Evolutionary conservation across 176 grass and related monocot genomes (phyloP).

Genomic region (Phyllostachys edulis): DNA sequence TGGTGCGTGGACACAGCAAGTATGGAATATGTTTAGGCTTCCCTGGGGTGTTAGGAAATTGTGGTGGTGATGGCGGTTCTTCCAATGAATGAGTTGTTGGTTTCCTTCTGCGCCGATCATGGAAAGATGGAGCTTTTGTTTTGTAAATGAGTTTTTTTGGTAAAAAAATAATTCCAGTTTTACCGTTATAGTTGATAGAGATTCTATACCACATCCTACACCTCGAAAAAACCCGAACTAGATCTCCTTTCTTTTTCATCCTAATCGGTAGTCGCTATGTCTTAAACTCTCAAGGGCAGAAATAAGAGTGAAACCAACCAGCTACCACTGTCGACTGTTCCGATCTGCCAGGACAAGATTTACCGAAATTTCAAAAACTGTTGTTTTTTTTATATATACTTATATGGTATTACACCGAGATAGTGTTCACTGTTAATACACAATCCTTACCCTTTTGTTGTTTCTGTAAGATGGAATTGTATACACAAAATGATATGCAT

Average conservation of each 20-base stretch:
- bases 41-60: not conserved
- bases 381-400: not conserved
- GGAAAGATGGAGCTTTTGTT: not conserved
- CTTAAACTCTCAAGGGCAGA: not conserved
- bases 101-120: not conserved
- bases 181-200: not conserved
- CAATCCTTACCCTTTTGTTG: not conserved
- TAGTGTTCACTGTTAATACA: not conserved
- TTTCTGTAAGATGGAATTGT: not conserved
- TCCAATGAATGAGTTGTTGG: not conserved
- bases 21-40: not conserved
- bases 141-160: not conserved
- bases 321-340: not conserved
- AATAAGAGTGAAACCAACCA: not conserved
- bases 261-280: not conserved
- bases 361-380: not conserved
- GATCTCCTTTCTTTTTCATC: not conserved
- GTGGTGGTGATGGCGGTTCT: not conserved
- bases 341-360: not conserved
- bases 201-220: not conserved
- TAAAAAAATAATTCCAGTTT: not conserved
- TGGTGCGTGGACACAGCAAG: not conserved
- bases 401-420: no score
- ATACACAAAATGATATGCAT: not conserved
- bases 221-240: not conserved